phyloP scores from a whole-genome alignment of 495 filamentous ascomycete species.

The Penicillium fimorum region DNA sequence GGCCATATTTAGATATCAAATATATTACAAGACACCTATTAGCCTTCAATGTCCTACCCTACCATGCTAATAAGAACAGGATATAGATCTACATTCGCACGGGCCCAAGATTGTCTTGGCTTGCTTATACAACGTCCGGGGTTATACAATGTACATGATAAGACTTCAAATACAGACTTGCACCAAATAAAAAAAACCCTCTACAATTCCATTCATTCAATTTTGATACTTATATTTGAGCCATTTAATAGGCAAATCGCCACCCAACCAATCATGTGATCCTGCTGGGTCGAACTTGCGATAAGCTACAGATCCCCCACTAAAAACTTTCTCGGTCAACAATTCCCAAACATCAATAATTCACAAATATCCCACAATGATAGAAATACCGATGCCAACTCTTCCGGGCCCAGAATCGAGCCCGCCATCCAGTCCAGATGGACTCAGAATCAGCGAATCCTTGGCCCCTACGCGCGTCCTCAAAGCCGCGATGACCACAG shows the following conservation, averaged over 20 bases:
- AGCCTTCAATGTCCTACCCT: background rate
- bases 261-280: slow-evolving; percentile 8
- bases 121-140: background rate
- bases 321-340: slow-evolving; percentile 2
- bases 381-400: background rate
- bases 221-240: background rate
- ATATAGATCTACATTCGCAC: slow-evolving; percentile 1
- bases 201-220: background rate
- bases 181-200: background rate
- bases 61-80: background rate
- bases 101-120: slow-evolving; percentile 9
- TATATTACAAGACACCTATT: background rate
- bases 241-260: background rate
- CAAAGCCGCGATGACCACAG: slow-evolving; percentile 62
- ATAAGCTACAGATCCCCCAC: slow-evolving; percentile 11
- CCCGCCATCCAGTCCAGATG: slow-evolving; percentile 30
- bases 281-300: slow-evolving; percentile 1
- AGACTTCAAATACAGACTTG: background rate
- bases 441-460: slow-evolving; percentile 57
- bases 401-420: background rate
- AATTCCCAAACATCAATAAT: background rate
- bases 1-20: background rate
- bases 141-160: background rate
- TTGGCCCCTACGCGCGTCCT: slow-evolving; percentile 63
- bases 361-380: slow-evolving; percentile 6